phyloP scores from a whole-genome alignment of 768 basidiomycete genomes.

The Lyophyllum decastes region DNA sequence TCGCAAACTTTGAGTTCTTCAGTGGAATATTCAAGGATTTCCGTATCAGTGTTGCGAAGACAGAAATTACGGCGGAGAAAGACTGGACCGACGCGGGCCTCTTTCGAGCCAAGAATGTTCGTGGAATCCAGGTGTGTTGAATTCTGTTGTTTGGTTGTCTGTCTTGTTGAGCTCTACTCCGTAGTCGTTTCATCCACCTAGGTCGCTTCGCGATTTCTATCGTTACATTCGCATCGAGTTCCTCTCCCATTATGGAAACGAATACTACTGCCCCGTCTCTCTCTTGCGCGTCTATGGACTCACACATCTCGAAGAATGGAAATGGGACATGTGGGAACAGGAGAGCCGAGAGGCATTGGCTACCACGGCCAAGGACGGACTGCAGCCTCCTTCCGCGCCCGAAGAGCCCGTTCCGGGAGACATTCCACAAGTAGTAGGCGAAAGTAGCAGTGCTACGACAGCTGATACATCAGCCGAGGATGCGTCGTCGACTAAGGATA shows the following conservation, averaged over 20 bases:
- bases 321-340: conserved; percentile 83
- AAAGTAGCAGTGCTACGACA: neutral
- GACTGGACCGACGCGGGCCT: conserved; percentile 77
- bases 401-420: neutral
- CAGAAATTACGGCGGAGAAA: conserved; percentile 59
- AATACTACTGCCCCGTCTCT: conserved; percentile 95
- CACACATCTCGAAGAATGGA: conserved; percentile 95
- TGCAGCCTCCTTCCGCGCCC: conserved; percentile 8
- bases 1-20: conserved; percentile 98
- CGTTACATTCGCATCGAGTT: conserved; percentile 95
- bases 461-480: neutral
- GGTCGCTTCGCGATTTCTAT: conserved; percentile 80
- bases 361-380: conserved; percentile 31
- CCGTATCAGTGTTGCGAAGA: conserved; percentile 83
- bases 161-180: neutral
- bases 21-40: conserved; percentile 95
- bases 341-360: conserved; percentile 57
- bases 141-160: neutral
- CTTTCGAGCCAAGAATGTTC: conserved; percentile 84
- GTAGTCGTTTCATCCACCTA: conserved; percentile 78
- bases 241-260: conserved; percentile 88
- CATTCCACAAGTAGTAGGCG: neutral
- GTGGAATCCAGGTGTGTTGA: conserved; percentile 84
- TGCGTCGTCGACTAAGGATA: neutral
- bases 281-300: conserved; percentile 93